Evolutionary conservation across 2,329 filamentous ascomycete genomes (phyloP), one percentile per base, ranked within the genome.

Genomic region (Calonectria leucothoes): DNA sequence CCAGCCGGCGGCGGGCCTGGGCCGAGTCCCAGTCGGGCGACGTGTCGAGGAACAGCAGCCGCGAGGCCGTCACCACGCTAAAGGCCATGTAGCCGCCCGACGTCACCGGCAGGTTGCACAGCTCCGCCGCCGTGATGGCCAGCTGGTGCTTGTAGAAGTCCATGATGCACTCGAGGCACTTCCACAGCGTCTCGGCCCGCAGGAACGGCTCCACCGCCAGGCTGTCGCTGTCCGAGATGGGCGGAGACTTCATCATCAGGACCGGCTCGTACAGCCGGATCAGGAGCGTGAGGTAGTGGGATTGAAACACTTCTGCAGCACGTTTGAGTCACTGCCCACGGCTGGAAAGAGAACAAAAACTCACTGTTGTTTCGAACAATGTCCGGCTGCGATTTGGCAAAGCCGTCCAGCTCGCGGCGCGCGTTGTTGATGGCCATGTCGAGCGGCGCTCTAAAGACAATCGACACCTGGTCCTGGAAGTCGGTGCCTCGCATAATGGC

Each of bases 211-310:
- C 76, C 1, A 74, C 66, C 8, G 66, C 31, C 55, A 70, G 42
- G 11, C 69, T n/a, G 20, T 80, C 74, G 1, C 73, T 4, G 25
- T 79, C 72, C 14, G 75, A 49, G 0, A 77, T 33, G 6, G 63
- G 45, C 0, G 77, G 66, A 1, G 80, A 68, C 4, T 78, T 81
- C 72, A 83, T 81, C 55, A 76, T 78, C 4, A 86, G 81, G 25
- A 80, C 80, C 0, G 85, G 84, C 59, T 87, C 85, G 71, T 85
- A 86, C 2, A 87, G 80, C 0, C 84, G 83, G 20, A 84, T 78
- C 6, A 84, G 51, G 1, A 83, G 70, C 39, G 78, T 76, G 65
- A 82, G 72, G 51, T 86, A 85, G 59, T 84, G 82, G 2, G 81
- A 76, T 75, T 80, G 81, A 35, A 87, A 78, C 6, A 84, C 74